Evolutionary conservation across 176 grass and related monocot species (phyloP), one percentile per base, ranked within the genome.

Genomic region (Carex kokanica): DNA sequence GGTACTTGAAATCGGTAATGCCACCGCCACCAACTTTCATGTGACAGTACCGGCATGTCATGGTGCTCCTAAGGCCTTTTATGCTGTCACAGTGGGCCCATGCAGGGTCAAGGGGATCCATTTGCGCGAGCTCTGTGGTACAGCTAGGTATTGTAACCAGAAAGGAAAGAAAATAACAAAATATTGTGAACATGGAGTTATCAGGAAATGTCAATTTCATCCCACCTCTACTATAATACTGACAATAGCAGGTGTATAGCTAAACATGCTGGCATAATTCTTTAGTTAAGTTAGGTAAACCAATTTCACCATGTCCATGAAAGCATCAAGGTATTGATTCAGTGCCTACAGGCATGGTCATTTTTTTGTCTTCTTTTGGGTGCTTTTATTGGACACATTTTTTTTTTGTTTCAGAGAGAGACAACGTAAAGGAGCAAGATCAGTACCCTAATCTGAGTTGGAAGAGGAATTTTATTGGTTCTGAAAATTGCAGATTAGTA

Each of bases 1-100:
- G 87, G 61, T 89, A 54, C 60, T 91, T 91, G 29, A 92, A 81
- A 64, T 81, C 79, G 1, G 87, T 92, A 55, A 92, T 89, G 52
- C 90, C 87, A 0, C 90, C 81, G 0, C 81, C 84, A 29, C 59
- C 57, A 45, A 87, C 87, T 69, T 78, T 89, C 79, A 87, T 89
- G 8, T 88, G 87, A 85, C 87, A 92, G 60, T 92, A 59, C 80
- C 66, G 81, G 77, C 90, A 92, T 69, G 63, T 64, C 25, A 92
- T 78, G 61, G 36, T 82, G 77, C 57, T 87, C 72, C 74, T 86
- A 67, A 85, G 88, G 16, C 21, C 41, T 1, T 45, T 38, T n/a
- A 70, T 29, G 47, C 31, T 65, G 79, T 92, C 86, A 84, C 81
- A 87, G 45, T 92, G 90, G 68, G 16, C 60, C 87, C 90, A 92